Evolutionary conservation across 345 rosid species (phyloP), one percentile per base, ranked within the genome.

Genomic region (Gossypium bickii): DNA sequence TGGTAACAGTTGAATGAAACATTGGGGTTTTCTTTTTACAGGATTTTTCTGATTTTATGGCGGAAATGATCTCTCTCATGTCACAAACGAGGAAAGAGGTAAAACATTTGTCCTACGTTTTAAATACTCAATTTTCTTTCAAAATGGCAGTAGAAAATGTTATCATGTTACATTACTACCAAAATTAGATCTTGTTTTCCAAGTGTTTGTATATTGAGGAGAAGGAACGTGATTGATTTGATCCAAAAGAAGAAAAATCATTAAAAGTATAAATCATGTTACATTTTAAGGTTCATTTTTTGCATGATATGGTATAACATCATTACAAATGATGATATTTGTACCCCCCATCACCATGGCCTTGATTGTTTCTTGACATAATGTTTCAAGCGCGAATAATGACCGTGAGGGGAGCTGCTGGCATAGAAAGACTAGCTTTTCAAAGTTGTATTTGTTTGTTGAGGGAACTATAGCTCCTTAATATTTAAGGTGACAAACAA

Each of bases 11-110:
- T 47, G n/a, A 45, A 44, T 77, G 17, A 0, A 2, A 13, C 63
- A 8, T 13, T 17, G 22, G 56, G 12, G 18, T 57, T 60, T 44
- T 34, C 41, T 1, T 34, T 51, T 13, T 79, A 34, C 82, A 89
- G 89, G 94, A 86, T 1, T 83, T 86, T 34, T 83, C 71, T 27
- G 90, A 85, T 72, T 89, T 89, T 80, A 72, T 80, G 9, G 82
- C 74, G 56, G 94, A 89, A 80, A 79, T 89, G 82, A 4, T 74
- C 27, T 77, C 82, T 76, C 82, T 86, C 34, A 80, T 87, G 86
- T 83, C 87, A 10, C 81, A 86, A 65, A 72, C 78, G 7, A 80
- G 75, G 52, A 72, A 61, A 71, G 80, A 87, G 88, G 91, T 86
- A 79, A n/a, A 27, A 15, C 9, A 4, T 59, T 59, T 5, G 34